Percentiles rank a stretch among this genome's conserved stretches.
These are phyloP conservation scores for Sclerospora graminicola DNA, from an alignment of 352 stramenopile species.

Conservation along the genomic window DNA sequence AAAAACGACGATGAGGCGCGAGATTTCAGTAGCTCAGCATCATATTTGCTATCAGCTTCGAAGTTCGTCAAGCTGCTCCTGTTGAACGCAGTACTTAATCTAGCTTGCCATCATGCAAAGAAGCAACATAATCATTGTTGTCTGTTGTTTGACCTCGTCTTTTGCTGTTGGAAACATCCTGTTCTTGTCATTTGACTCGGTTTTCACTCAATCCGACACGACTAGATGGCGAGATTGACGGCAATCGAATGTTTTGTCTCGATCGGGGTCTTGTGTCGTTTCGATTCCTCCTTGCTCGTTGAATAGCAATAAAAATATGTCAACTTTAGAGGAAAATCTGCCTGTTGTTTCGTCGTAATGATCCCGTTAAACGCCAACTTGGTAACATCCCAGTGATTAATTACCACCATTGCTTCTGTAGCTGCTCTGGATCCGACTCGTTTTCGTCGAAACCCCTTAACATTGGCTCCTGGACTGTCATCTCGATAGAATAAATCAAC, in stretches of 20 bases:
- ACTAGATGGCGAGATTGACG: slow-evolving; percentile 30
- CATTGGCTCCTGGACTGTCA: slow-evolving; percentile 52
- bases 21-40: too few relatives aligned
- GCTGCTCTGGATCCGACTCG: slow-evolving; percentile 37
- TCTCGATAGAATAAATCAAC: slow-evolving; percentile 68
- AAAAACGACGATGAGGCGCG: too few relatives aligned
- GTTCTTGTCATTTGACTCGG: slow-evolving; percentile 38
- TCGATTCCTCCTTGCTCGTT: slow-evolving; percentile 9
- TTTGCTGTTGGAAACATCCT: slow-evolving; percentile 45
- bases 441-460: slow-evolving; percentile 65
- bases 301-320: slow-evolving; percentile 44
- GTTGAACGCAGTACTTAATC: too few relatives aligned
- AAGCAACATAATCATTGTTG: too few relatives aligned
- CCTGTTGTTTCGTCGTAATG: slow-evolving; percentile 49
- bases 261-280: slow-evolving; percentile 7
- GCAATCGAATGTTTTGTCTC: slow-evolving; percentile 16
- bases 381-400: slow-evolving; percentile 51
- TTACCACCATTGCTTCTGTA: slow-evolving; percentile 52
- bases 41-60: too few relatives aligned
- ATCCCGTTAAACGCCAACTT: slow-evolving; percentile 51
- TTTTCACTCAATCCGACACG: slow-evolving; percentile 32
- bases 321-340: slow-evolving; percentile 55
- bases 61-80: too few relatives aligned
- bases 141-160: too few relatives aligned
- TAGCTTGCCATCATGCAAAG: too few relatives aligned